A percentile compares a stretch with the other conserved stretches of the same genome.
phyloP scores from a whole-genome alignment of 768 basidiomycete species.

The Trametes villosa region DNA sequence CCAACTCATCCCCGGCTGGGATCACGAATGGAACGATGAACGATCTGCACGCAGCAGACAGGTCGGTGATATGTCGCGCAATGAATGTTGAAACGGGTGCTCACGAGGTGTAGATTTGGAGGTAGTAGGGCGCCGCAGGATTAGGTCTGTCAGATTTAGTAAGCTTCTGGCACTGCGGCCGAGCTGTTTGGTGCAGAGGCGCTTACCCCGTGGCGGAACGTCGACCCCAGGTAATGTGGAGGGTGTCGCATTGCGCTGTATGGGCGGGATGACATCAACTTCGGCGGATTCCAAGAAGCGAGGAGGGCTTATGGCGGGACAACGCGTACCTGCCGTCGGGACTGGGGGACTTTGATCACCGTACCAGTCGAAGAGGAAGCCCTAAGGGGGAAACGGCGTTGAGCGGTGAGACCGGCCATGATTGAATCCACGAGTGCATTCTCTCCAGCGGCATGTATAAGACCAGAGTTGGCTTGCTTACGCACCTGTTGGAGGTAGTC shows the following conservation, averaged over 20 bases:
- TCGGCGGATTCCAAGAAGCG: neutral
- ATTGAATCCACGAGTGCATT: neutral
- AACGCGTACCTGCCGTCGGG: slow-evolving; percentile 34
- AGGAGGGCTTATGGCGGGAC: neutral
- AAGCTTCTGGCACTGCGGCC: neutral
- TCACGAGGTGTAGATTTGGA: slow-evolving; percentile 66
- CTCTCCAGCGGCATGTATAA: too few species aligned
- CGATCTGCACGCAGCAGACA: slow-evolving; percentile 38
- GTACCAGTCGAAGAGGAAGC: slow-evolving; percentile 39
- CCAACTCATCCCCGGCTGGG: slow-evolving; percentile 44
- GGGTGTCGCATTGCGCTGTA: slow-evolving; percentile 39
- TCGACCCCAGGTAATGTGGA: slow-evolving; percentile 37
- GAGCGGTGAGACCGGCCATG: neutral
- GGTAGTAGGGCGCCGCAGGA: slow-evolving; percentile 58
- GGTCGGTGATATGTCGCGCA: too few species aligned
- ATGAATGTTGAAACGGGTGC: slow-evolving; percentile 26
- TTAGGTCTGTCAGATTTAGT: slow-evolving; percentile 48
- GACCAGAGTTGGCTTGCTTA: slow-evolving; percentile 8
- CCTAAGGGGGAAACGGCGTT: slow-evolving; percentile 16
- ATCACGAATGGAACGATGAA: slow-evolving; percentile 58
- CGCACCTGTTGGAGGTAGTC: slow-evolving; percentile 14
- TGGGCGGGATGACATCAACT: neutral
- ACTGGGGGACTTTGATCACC: slow-evolving; percentile 35
- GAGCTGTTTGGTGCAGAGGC: neutral
- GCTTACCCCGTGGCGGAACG: slow-evolving; percentile 34